Percentiles rank a stretch among this genome's conserved stretches.
phyloP scores from a whole-genome alignment of 75 land plant genomes.

The Sequoiadendron giganteum region DNA sequence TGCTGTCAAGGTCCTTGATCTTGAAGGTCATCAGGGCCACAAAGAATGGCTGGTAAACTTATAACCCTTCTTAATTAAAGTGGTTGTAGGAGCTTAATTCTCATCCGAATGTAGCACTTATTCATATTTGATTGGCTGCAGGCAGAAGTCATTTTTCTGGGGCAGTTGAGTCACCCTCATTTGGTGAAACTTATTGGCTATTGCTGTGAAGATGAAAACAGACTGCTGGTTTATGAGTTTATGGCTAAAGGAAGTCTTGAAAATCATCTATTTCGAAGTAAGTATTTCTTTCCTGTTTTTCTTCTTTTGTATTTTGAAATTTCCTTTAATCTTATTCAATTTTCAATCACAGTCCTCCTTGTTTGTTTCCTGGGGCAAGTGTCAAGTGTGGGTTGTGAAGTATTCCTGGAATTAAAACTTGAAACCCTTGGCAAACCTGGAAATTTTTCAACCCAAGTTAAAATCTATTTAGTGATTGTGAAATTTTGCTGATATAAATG shows the following conservation, averaged over 20 bases:
- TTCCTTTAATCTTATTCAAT: neutral
- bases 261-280: conserved; percentile 18
- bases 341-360: neutral
- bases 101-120: neutral
- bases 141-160: conserved; percentile 14
- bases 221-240: conserved; percentile 14
- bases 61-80: neutral
- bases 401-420: neutral
- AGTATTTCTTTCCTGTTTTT: neutral
- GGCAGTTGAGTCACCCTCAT: conserved; percentile 14
- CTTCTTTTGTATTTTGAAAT: neutral
- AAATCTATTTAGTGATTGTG: neutral
- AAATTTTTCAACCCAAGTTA: neutral
- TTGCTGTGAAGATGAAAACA: conserved; percentile 14
- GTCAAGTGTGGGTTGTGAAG: neutral
- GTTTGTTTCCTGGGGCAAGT: neutral
- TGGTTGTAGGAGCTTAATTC: neutral
- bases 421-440: neutral
- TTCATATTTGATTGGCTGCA: neutral
- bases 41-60: conserved; percentile 60
- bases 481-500: neutral
- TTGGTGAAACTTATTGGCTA: conserved; percentile 17
- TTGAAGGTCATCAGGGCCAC: conserved; percentile 60
- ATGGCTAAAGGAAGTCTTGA: conserved; percentile 14
- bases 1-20: conserved; percentile 59